Base-by-base conservation (phyloP, 306 rosid genomes). In the Lupinus albus region DNA sequence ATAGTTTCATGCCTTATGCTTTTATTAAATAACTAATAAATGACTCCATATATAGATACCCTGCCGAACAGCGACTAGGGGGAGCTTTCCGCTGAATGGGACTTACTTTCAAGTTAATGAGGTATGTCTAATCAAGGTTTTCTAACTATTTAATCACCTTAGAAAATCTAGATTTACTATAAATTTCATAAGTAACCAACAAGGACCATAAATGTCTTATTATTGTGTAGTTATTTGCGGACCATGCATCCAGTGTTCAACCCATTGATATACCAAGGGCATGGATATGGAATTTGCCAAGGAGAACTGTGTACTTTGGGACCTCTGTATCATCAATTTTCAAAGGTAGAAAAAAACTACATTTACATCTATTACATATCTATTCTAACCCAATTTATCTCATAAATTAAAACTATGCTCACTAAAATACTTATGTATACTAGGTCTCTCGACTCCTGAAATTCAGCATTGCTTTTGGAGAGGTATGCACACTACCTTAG, bases 391-490 rank as follows among this genome's bases (percentile, higher is more conserved):
- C 36, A 55, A 11, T 16, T 63, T 70, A 28, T 49, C 33, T 2
- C 5, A 59, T 44, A 53, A 70, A 16, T 20, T 56, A 55, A 54
- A 65, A 50, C 15, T 72, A 61, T 53, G 78, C 83, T 76, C 47
- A 63, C 76, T 53, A 64, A 61, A 73, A 21, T 56, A 42, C 48
- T 36, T 51, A 0, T 83, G 70, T 76, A 47, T 72, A 25, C 52
- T 61, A 92, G 98, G 95, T 32, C 85, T 92, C 39, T 48, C 96
- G 62, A 92, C 96, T 4, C 89, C 78, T 70, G 89, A 81, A 70
- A 92, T 87, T 79, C 98, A 92, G 66, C 84, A 74, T 47, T 87
- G 98, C 95, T 92, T 92, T 73, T 92, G 98, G 98, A 87, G 88
- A 89, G 98, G 98, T 89, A 87, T n/a, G 86, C 53, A 38, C 16